phyloP scores from a whole-genome alignment of 768 basidiomycete genomes.

The Lactarius sp. region DNA sequence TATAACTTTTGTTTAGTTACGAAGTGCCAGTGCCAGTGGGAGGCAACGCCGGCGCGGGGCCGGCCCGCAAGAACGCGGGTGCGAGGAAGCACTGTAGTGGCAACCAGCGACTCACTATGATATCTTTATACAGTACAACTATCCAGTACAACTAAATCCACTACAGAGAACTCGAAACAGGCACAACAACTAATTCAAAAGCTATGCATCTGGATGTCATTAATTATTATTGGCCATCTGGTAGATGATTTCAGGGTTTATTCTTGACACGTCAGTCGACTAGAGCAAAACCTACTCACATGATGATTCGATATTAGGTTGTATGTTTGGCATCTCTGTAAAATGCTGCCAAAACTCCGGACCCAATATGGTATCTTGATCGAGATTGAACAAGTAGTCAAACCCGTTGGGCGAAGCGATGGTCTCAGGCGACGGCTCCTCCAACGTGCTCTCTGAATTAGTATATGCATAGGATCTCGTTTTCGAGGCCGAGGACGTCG shows the following conservation, averaged over 20 bases:
- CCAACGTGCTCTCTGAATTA: conserved; percentile 1
- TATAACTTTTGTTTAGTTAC: not conserved
- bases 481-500: not conserved
- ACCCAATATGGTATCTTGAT: conserved; percentile 15
- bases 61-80: no score
- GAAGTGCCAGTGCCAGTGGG: no score
- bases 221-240: not conserved
- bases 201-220: not conserved
- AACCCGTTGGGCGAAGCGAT: conserved; percentile 1
- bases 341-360: conserved; percentile 22
- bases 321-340: conserved; percentile 11
- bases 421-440: conserved; percentile 2
- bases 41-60: no score
- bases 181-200: not conserved
- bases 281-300: conserved; percentile 6
- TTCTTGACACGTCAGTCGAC: not conserved
- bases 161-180: not conserved
- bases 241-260: not conserved
- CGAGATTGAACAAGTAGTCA: conserved; percentile 12
- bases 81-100: no score
- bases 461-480: not conserved
- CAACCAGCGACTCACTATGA: no score
- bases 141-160: no score
- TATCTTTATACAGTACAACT: not conserved
- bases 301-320: not conserved